phyloP scores from a whole-genome alignment of 495 filamentous ascomycete species.

The Hyaloscypha variabilis region DNA sequence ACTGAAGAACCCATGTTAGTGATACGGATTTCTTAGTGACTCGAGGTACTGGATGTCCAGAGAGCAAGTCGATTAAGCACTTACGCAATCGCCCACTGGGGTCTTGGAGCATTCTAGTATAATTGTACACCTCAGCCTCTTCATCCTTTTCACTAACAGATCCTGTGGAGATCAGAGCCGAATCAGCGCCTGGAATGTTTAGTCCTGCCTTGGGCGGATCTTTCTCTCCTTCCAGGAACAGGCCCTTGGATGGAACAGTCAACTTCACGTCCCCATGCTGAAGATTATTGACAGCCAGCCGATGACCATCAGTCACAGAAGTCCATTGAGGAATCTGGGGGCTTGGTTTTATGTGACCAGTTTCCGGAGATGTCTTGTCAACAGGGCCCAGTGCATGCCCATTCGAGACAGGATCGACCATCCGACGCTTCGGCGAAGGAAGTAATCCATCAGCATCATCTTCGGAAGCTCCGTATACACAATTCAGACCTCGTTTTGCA shows the following conservation, averaged over 20 bases:
- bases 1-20: slow-evolving; percentile 36
- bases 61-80: slow-evolving; percentile 31
- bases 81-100: slow-evolving; percentile 56
- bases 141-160: slow-evolving; percentile 48
- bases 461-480: slow-evolving; percentile 43
- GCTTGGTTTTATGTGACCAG: not conserved
- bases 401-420: not conserved
- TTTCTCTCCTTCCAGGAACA: not conserved
- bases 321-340: not conserved
- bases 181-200: not conserved
- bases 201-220: not conserved
- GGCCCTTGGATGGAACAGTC: not conserved
- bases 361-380: slow-evolving; percentile 1
- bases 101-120: slow-evolving; percentile 62
- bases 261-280: not conserved
- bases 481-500: slow-evolving; percentile 57
- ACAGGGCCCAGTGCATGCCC: not conserved
- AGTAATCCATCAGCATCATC: slow-evolving; percentile 33
- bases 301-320: not conserved
- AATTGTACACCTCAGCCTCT: slow-evolving; percentile 58
- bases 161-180: slow-evolving; percentile 4
- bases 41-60: not conserved
- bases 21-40: not conserved
- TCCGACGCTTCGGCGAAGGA: slow-evolving; percentile 49
- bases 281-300: not conserved